phyloP scores from a whole-genome alignment of 805 yeast genomes.

The Kodamaea sagamina region DNA sequence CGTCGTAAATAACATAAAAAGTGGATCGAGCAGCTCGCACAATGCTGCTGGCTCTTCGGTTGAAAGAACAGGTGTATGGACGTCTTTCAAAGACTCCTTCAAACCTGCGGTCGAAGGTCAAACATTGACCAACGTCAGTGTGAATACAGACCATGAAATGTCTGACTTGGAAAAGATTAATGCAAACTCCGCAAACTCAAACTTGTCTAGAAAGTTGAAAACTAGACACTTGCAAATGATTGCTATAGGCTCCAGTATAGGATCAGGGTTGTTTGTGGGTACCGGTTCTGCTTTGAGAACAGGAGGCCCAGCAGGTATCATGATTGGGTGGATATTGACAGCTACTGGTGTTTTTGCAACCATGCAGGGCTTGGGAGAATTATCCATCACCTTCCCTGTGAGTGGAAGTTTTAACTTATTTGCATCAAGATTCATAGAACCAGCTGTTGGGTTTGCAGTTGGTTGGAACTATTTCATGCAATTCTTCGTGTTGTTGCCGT shows the following conservation, averaged over 20 bases:
- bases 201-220: constrained; percentile 38
- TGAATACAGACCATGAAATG: constrained; percentile 23
- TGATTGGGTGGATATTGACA: constrained; percentile 31
- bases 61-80: constrained; percentile 20
- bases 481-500: constrained; percentile 58
- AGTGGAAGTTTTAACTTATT: constrained; percentile 55
- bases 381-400: constrained; percentile 54
- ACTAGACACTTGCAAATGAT: constrained; percentile 60
- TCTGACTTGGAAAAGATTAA: constrained; percentile 34
- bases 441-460: constrained; percentile 58
- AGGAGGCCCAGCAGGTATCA: constrained; percentile 36
- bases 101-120: constrained; percentile 32
- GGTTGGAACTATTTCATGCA: constrained; percentile 56
- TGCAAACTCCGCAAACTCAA: constrained; percentile 24
- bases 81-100: constrained; percentile 35
- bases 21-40: constrained; percentile 19
- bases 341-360: constrained; percentile 27
- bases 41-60: neutral
- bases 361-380: constrained; percentile 49
- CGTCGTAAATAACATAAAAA: constrained; percentile 16
- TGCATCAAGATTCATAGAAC: constrained; percentile 56
- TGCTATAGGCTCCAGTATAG: constrained; percentile 72
- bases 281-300: constrained; percentile 43
- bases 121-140: constrained; percentile 20
- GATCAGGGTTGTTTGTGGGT: constrained; percentile 59